phyloP scores from a whole-genome alignment of 805 yeast genomes.

The Tetrapisispora fleetii region DNA sequence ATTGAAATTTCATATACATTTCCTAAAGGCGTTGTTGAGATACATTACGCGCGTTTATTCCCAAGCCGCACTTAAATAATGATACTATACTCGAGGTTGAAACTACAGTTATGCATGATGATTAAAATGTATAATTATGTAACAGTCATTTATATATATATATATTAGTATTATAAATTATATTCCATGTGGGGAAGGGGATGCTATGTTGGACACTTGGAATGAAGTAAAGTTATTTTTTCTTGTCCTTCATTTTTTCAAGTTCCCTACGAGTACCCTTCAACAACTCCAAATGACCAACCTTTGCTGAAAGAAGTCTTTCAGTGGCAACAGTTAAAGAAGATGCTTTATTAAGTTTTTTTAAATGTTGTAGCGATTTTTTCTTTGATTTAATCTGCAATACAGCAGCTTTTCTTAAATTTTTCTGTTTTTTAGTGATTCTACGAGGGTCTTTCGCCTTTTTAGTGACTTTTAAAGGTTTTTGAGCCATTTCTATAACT shows the following conservation, averaged over 20 bases:
- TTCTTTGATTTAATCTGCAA: conserved; percentile 60
- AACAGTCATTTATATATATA: neutral
- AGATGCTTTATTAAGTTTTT: conserved; percentile 44
- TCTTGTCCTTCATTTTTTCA: conserved; percentile 43
- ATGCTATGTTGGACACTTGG: no score
- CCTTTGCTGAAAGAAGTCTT: conserved; percentile 75
- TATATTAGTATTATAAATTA: no score
- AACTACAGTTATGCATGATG: neutral
- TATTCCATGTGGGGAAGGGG: neutral
- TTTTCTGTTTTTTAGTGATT: conserved; percentile 51
- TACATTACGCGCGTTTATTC: no score
- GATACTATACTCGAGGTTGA: no score
- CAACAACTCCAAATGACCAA: conserved; percentile 85
- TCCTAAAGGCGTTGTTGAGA: no score
- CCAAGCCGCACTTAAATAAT: neutral
- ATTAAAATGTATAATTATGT: neutral
- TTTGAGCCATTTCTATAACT: conserved; percentile 50
- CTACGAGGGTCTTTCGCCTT: conserved; percentile 34
- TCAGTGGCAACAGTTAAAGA: conserved; percentile 58
- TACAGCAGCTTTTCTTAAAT: conserved; percentile 67
- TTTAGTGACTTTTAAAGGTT: conserved; percentile 45
- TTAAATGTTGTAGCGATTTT: conserved; percentile 39
- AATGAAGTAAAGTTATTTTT: neutral
- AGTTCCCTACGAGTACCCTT: conserved; percentile 83
- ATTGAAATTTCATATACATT: no score